Percentiles rank a stretch among this genome's conserved stretches.
phyloP scores from a whole-genome alignment of 1,284 basidiomycete species.

The Microbotryomycetes sp. region DNA sequence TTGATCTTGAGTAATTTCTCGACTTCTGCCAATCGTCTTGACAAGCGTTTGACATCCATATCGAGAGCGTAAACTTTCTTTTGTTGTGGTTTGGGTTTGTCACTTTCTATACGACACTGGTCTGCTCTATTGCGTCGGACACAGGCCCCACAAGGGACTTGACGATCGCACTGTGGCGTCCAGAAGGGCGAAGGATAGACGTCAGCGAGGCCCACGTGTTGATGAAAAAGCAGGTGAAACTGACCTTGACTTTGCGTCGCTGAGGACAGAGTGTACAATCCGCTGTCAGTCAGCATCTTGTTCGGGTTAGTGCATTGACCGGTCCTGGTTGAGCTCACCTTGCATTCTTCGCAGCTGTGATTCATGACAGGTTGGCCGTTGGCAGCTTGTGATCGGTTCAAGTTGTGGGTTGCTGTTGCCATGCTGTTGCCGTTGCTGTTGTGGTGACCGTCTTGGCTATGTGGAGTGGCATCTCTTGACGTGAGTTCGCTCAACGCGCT shows the following conservation, averaged over 20 bases:
- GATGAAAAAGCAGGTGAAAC: no score
- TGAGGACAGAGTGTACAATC: neutral
- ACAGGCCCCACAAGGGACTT: constrained; percentile 24
- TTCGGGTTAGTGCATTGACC: no score
- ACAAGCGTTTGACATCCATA: constrained; percentile 16
- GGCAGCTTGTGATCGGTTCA: no score
- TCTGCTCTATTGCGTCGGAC: constrained; percentile 20
- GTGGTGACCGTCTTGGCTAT: no score
- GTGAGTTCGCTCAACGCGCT: no score
- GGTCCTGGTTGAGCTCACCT: constrained; percentile 7
- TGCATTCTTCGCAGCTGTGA: constrained; percentile 20
- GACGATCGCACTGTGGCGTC: constrained; percentile 18
- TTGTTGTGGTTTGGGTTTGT: constrained; percentile 2
- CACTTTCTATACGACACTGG: constrained; percentile 1
- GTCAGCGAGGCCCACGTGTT: no score
- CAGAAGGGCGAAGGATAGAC: no score
- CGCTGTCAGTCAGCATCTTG: neutral
- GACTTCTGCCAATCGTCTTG: neutral
- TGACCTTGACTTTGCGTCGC: constrained; percentile 25
- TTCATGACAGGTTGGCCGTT: neutral
- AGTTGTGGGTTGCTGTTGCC: no score
- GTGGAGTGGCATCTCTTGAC: no score
- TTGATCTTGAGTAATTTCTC: constrained; percentile 27
- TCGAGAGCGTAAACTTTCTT: constrained; percentile 25
- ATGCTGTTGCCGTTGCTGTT: no score